Evolutionary conservation across 192 early-diverging fungal species (phyloP).

Genomic region (Jimgerdemannia flammicorona): DNA sequence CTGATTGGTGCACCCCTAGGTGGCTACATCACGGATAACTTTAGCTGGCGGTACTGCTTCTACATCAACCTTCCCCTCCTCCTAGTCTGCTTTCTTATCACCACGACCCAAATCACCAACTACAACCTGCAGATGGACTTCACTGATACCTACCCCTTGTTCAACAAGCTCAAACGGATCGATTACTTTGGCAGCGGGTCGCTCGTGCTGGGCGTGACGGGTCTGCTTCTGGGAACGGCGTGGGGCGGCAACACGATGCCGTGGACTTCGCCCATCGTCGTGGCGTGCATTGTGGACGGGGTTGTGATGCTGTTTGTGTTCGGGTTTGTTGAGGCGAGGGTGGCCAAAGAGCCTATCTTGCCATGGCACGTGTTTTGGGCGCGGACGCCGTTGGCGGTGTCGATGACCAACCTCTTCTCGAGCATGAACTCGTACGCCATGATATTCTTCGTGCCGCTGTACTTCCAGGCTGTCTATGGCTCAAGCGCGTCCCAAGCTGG

Average conservation of each 20-base stretch:
- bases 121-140: constrained; percentile 21
- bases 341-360: constrained; percentile 63
- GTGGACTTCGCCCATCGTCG: constrained; percentile 47
- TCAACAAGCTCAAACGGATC: constrained; percentile 41
- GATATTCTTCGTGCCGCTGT: constrained; percentile 32
- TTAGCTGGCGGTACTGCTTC: constrained; percentile 67
- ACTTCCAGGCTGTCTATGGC: constrained; percentile 31
- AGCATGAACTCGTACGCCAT: constrained; percentile 30
- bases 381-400: constrained; percentile 35
- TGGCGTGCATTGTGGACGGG: constrained; percentile 38
- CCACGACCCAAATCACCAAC: constrained; percentile 37
- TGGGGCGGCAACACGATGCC: constrained; percentile 51
- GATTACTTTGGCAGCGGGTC: constrained; percentile 47
- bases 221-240: constrained; percentile 45
- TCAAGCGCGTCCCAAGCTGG: constrained; percentile 21
- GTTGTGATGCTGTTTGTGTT: constrained; percentile 30
- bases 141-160: constrained; percentile 20
- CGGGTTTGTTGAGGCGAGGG: constrained; percentile 51
- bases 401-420: constrained; percentile 45
- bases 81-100: constrained; percentile 39
- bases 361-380: constrained; percentile 52
- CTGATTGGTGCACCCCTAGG: constrained; percentile 65
- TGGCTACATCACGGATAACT: constrained; percentile 55
- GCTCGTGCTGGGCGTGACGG: constrained; percentile 31
- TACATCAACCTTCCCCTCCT: constrained; percentile 79